phyloP scores from a whole-genome alignment of 805 yeast genomes.

The Saturnispora mendoncae region DNA sequence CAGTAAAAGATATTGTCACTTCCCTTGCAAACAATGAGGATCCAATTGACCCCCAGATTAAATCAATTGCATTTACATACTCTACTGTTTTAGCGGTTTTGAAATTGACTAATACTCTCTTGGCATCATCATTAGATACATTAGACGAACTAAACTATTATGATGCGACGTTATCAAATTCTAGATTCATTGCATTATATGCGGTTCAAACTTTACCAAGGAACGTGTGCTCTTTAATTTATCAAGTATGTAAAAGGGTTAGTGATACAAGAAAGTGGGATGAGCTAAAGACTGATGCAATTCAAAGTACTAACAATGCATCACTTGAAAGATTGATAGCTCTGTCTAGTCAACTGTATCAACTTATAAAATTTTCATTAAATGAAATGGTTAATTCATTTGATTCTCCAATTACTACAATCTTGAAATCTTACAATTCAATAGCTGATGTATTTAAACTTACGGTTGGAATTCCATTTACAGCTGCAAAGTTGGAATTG shows the following conservation, averaged over 20 bases:
- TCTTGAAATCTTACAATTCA: conserved; percentile 17
- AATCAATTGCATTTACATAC: conserved; percentile 3
- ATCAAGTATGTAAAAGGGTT: background rate
- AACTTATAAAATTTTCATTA: conserved; percentile 10
- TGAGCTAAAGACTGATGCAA: conserved; percentile 6
- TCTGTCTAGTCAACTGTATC: conserved; percentile 19
- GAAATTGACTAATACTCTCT: conserved; percentile 22
- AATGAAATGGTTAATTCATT: conserved; percentile 13
- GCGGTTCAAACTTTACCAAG: conserved; percentile 33
- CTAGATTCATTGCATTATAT: conserved; percentile 27
- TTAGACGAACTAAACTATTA: conserved; percentile 39
- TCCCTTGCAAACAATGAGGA: background rate
- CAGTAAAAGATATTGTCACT: background rate
- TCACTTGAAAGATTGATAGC: background rate
- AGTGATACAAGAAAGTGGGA: conserved; percentile 15
- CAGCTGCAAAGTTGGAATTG: conserved; percentile 26
- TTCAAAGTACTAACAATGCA: background rate
- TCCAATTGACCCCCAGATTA: background rate
- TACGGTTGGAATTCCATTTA: conserved; percentile 31
- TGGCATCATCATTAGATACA: conserved; percentile 35
- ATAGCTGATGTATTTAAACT: conserved; percentile 13
- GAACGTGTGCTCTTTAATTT: conserved; percentile 11
- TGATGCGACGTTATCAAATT: conserved; percentile 31
- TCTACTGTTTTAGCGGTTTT: background rate
- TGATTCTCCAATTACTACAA: conserved; percentile 22